Conservation (phyloP, 75 land plant species). For the Chamaecyparis obtusa region DNA sequence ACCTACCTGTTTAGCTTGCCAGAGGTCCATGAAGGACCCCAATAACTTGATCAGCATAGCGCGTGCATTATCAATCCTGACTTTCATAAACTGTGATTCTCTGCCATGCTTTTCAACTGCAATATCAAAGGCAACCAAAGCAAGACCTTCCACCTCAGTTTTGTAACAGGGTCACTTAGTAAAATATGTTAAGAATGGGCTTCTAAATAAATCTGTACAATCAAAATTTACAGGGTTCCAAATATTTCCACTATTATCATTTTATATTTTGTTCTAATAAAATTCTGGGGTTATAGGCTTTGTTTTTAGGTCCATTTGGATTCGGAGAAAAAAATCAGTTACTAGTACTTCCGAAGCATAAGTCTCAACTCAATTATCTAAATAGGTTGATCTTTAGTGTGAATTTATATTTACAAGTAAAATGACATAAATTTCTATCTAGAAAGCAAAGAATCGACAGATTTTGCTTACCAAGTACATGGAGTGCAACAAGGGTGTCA, state of each 20-base stretch:
- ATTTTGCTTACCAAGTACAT: constrained; percentile 28
- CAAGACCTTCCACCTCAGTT: not conserved
- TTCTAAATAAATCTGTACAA: not conserved
- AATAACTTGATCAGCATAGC: constrained; percentile 40
- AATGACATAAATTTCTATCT: not conserved
- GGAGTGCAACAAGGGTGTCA: constrained; percentile 43
- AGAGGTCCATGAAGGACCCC: constrained; percentile 34
- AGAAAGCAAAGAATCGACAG: not conserved
- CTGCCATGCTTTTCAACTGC: constrained; percentile 15
- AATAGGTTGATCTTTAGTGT: not conserved
- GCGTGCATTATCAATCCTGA: constrained; percentile 24
- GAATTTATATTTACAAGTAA: not conserved
- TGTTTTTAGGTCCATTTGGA: too few relatives aligned
- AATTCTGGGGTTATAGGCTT: too few relatives aligned
- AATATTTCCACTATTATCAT: not conserved
- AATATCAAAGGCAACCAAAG: not conserved
- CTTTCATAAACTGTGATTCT: not conserved
- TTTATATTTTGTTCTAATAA: not conserved
- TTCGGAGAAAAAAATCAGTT: too few relatives aligned
- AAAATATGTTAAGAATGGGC: not conserved
- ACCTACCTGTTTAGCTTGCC: constrained; percentile 42
- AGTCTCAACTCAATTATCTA: not conserved
- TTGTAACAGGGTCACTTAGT: not conserved
- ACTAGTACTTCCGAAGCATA: too few relatives aligned
- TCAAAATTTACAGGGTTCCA: not conserved